Evolutionary conservation across 2,329 filamentous ascomycete genomes (phyloP).

Genomic region (Penicillium digitatum): DNA sequence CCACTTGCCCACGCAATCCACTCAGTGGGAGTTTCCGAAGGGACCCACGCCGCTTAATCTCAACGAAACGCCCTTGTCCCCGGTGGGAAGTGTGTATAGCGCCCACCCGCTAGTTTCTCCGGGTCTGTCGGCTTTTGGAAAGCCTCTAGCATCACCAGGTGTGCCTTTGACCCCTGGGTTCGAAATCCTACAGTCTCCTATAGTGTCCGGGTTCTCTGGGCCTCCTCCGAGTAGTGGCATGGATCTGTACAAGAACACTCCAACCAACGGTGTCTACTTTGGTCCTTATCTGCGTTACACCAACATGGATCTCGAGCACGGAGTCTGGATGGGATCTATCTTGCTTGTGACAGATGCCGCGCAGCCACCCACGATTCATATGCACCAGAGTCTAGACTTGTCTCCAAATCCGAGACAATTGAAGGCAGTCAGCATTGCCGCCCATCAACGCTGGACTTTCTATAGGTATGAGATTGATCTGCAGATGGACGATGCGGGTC

Average conservation of each 20-base stretch:
- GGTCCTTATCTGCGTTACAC: slow-evolving; percentile 92
- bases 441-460: slow-evolving; percentile 91
- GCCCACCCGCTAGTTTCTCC: slow-evolving; percentile 68
- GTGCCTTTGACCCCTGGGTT: slow-evolving; percentile 79
- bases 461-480: slow-evolving; percentile 91
- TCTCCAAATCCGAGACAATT: slow-evolving; percentile 90
- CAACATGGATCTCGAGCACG: slow-evolving; percentile 93
- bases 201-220: slow-evolving; percentile 72
- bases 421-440: slow-evolving; percentile 74
- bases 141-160: slow-evolving; percentile 71
- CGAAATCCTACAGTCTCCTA: slow-evolving; percentile 75
- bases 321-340: slow-evolving; percentile 89
- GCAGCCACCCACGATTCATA: slow-evolving; percentile 92
- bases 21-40: slow-evolving; percentile 98
- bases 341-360: slow-evolving; percentile 85
- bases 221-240: slow-evolving; percentile 86
- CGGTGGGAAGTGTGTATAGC: slow-evolving; percentile 68
- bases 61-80: slow-evolving; percentile 77
- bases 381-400: slow-evolving; percentile 83
- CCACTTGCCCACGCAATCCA: slow-evolving; percentile 88
- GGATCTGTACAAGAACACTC: slow-evolving; percentile 87
- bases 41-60: slow-evolving; percentile 85
- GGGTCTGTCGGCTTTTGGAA: slow-evolving; percentile 53
- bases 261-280: slow-evolving; percentile 96
- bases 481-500: slow-evolving; percentile 73